phyloP scores from a whole-genome alignment of 108 stramenopile species.

The Cylindrotheca fusiformis region DNA sequence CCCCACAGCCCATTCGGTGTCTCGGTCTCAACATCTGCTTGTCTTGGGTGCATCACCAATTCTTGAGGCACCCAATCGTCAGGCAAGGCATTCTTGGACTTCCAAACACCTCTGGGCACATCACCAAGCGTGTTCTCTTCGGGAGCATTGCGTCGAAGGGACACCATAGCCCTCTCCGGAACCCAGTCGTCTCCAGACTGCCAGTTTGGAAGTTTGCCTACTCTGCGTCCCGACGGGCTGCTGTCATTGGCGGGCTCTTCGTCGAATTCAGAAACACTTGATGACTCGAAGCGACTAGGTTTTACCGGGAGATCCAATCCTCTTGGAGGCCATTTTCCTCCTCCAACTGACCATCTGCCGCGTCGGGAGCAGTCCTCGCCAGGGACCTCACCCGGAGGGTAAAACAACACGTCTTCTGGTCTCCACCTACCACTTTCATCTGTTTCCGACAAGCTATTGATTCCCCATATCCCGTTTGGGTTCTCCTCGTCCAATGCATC shows the following conservation, averaged over 20 bases:
- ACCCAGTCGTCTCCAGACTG: not conserved
- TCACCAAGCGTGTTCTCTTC: not conserved
- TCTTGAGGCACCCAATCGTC: not conserved
- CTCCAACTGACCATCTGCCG: slow-evolving; percentile 11
- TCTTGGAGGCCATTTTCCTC: slow-evolving; percentile 9
- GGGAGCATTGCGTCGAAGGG: not conserved
- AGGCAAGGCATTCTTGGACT: not conserved
- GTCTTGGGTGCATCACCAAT: not conserved
- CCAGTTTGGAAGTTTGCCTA: not conserved
- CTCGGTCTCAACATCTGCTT: slow-evolving; percentile 2
- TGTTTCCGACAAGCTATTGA: not conserved
- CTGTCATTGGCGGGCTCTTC: no score
- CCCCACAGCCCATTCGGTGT: slow-evolving; percentile 17
- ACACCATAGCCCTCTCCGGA: not conserved
- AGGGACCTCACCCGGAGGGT: slow-evolving; percentile 12
- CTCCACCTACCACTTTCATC: slow-evolving; percentile 1
- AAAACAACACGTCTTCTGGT: slow-evolving; percentile 18
- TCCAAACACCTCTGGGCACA: not conserved
- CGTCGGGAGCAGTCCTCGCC: slow-evolving; percentile 7
- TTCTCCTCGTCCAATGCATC: slow-evolving; percentile 1
- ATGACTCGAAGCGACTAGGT: not conserved
- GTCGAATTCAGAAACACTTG: no score
- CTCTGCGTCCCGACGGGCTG: no score
- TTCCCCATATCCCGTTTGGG: slow-evolving; percentile 14
- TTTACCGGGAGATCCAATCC: not conserved